Evolutionary conservation across 129 eudicot genomes (phyloP), one percentile per base, ranked within the genome.

Genomic region (Ambrosia trifida): DNA sequence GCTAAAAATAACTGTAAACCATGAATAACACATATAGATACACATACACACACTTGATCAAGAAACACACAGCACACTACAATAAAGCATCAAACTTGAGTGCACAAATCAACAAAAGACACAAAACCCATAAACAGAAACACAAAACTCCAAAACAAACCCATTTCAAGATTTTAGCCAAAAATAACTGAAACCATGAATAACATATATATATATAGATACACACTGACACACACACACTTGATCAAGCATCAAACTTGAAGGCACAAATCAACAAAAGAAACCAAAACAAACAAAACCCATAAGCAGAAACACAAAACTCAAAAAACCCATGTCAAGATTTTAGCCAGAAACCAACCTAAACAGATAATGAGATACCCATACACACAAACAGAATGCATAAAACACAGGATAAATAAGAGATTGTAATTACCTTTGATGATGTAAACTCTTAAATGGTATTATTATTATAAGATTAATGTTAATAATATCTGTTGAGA

Each of bases 361-460:
- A 14, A 28, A 67, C 19, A 41, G 8, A 45, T 30, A 66, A 44
- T 12, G 44, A 40, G 46, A 76, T 49, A 60, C 45, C 20, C 12
- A 44, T 36, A 77, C 69, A 76, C 5, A 68, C 31, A 40, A 40
- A 10, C 44, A 40, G 6, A 40, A 40, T 10, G 2, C 44, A 40
- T 6, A 40, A 40, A 40, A 68, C 10, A 61, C 5, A 47, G 63
- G 24, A 20, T 45, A 59, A 50, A 51, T 28, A 12, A 70, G 28
- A 61, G 67, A 30, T 62, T 53, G 31, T 24, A 24, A 24, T 11
- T 50, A 70, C 77, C 82, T 64, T 64, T 8, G 18, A 77, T 71
- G 32, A 45, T 47, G 69, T 47, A 47, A 64, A 19, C 44, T 54
- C 20, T 28, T 31, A 40, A 40, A 8, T 6, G 43, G 14, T 45